Base-by-base conservation (phyloP, 495 filamentous ascomycete genomes). In the Penicillium pulvis region DNA sequence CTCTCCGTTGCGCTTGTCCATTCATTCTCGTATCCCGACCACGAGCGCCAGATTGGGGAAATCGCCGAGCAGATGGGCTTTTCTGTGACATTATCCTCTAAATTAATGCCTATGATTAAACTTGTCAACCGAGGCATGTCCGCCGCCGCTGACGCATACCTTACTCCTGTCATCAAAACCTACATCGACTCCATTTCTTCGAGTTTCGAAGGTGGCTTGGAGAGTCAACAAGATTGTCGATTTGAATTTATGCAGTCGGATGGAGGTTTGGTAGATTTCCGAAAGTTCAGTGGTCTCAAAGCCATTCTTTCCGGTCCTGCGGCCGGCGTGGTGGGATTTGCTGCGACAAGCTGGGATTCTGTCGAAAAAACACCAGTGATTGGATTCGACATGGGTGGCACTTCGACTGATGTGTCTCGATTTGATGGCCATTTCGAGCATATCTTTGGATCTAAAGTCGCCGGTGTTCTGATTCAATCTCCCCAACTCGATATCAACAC, bases 401-500 rank as follows among this genome's bases (percentile, higher is more conserved):
- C 94, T 6, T 93, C 89, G 36, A 98, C 94, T 0, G 94, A 98
- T 69, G 93, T 97, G 6, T 96, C 91, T 23, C 79, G 94, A 26
- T 98, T 94, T 64, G 94, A 93, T 41, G 93, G 94, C 11, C 82
- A 93, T 49, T 92, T 96, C 67, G 94, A 98, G 56, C 94, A 98
- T 70, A 94, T 97, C 0, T 98, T 98, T 59, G 94, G 96, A 68
- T 97, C 94, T 2, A 97, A 93, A 0, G 96, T 95, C 1, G 94
- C 94, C 2, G 94, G 94, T 24, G 91, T 98, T 6, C 91, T 92
- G 0, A 95, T 98, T 35, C 94, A 98, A 64, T 92, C 88, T 0
- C 94, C 94, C 0, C 94, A 98, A 65, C 83, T 98, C 1, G 94
- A 98, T 74, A 97, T 98, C 74, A 98, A 98, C 72, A 98, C 94